Percentiles rank a stretch among this genome's conserved stretches.
Evolutionary conservation across 768 basidiomycete genomes (phyloP).

Genomic region (Leucocoprinus leucothites): DNA sequence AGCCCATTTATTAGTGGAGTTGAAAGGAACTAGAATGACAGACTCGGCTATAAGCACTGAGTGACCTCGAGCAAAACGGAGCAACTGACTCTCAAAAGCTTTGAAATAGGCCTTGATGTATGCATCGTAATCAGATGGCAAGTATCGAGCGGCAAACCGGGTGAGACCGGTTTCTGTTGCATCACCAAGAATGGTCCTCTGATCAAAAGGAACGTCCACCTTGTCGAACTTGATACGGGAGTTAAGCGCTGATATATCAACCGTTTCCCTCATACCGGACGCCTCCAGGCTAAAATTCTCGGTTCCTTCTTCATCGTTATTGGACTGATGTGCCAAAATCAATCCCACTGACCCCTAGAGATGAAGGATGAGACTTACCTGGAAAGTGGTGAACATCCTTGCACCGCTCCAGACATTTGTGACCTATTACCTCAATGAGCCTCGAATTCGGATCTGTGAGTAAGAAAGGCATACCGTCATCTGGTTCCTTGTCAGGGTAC

Average conservation of each 20-base stretch:
- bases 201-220: conserved; percentile 56
- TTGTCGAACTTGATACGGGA: conserved; percentile 70
- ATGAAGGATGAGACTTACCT: conserved; percentile 26
- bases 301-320: conserved; percentile 61
- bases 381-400: conserved; percentile 64
- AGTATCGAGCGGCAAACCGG: conserved; percentile 58
- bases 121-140: conserved; percentile 49
- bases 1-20: conserved; percentile 74
- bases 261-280: conserved; percentile 62
- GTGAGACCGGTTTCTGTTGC: conserved; percentile 76
- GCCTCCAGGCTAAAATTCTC: conserved; percentile 45
- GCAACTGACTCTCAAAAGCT: conserved; percentile 50
- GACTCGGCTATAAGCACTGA: not conserved
- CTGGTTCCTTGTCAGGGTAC: conserved; percentile 67
- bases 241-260: conserved; percentile 63
- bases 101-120: conserved; percentile 50
- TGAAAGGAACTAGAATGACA: conserved; percentile 52
- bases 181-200: conserved; percentile 63
- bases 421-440: conserved; percentile 30
- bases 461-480: conserved; percentile 49
- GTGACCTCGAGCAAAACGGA: not conserved
- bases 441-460: not conserved
- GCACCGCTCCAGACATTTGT: conserved; percentile 65
- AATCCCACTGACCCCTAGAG: not conserved
- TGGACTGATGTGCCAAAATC: conserved; percentile 36